Conservation (phyloP, 352 stramenopile species). For the Paralagenidium karlingii region DNA sequence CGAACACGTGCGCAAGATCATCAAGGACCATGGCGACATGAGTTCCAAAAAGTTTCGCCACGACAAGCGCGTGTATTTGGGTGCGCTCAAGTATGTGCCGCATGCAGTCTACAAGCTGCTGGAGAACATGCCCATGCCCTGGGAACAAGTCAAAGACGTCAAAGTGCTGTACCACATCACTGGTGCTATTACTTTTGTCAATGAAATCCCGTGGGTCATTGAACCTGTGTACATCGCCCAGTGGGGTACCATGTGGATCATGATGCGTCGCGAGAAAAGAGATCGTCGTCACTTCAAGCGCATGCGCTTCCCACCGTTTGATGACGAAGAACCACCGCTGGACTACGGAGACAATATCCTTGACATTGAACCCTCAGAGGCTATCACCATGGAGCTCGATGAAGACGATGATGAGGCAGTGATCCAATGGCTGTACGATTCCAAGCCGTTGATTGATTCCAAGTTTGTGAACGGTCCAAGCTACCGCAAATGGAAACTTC, state of each 20-base stretch:
- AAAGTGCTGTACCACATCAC: constrained; percentile 99
- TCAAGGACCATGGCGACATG: constrained; percentile 99
- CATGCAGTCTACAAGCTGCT: constrained; percentile 99
- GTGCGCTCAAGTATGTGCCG: constrained; percentile 99
- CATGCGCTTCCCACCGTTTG: constrained; percentile 99
- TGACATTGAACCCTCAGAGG: constrained; percentile 93
- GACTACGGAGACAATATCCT: constrained; percentile 96
- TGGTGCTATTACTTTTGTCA: constrained; percentile 99
- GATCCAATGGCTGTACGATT: constrained; percentile 98
- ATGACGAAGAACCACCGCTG: constrained; percentile 98
- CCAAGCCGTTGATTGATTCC: constrained; percentile 83
- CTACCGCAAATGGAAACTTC: constrained; percentile 96
- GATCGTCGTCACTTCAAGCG: constrained; percentile 99
- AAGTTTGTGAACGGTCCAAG: constrained; percentile 96
- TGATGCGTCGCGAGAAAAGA: constrained; percentile 99
- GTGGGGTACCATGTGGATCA: constrained; percentile 99
- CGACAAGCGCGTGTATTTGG: constrained; percentile 98
- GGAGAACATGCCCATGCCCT: constrained; percentile 99
- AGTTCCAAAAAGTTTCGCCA: constrained; percentile 98
- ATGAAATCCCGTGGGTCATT: constrained; percentile 98
- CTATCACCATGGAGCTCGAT: constrained; percentile 96
- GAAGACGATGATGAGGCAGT: constrained; percentile 91
- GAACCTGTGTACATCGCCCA: constrained; percentile 99
- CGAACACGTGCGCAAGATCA: constrained; percentile 98
- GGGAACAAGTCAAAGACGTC: constrained; percentile 98